These are phyloP conservation scores for Cytospora schulzeri DNA, from an alignment of 2,329 filamentous ascomycete species.

Conservation along the genomic window DNA sequence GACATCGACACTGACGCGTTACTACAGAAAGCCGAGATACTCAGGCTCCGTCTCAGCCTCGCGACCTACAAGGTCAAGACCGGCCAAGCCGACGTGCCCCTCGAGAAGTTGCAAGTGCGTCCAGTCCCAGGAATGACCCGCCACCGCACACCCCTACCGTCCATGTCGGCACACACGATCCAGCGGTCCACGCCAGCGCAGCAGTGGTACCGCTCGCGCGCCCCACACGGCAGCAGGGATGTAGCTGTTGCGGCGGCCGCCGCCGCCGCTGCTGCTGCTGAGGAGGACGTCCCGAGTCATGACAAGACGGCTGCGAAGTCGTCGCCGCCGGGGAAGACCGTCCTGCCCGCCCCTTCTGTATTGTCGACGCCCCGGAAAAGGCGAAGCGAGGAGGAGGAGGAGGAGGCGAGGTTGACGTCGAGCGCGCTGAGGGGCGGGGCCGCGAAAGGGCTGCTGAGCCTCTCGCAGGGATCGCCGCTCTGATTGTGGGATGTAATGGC, in stretches of 20 bases:
- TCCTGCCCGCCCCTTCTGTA: constrained; percentile 25
- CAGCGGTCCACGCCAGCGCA: constrained; percentile 26
- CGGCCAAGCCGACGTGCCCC: constrained; percentile 67
- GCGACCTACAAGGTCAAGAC: constrained; percentile 77
- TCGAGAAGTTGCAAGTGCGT: constrained; percentile 58
- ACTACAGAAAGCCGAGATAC: constrained; percentile 62
- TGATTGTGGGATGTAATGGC: constrained; percentile 1
- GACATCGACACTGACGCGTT: background rate
- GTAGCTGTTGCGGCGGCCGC: constrained; percentile 30
- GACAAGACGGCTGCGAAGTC: constrained; percentile 7
- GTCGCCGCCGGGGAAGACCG: constrained; percentile 31
- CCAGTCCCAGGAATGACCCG: constrained; percentile 33
- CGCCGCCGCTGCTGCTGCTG: constrained; percentile 28
- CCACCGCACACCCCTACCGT: constrained; percentile 27
- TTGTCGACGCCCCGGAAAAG: constrained; percentile 23
- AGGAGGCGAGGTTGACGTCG: constrained; percentile 42
- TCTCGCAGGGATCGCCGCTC: constrained; percentile 33
- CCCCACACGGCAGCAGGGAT: constrained; percentile 17
- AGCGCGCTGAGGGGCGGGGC: constrained; percentile 52
- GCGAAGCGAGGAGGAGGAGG: constrained; percentile 34
- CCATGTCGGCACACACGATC: constrained; percentile 25
- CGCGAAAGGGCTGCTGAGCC: constrained; percentile 54
- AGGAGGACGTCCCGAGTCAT: background rate
- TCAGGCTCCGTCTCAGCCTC: constrained; percentile 69
- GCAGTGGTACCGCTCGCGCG: constrained; percentile 26